phyloP scores from a whole-genome alignment of 345 rosid genomes.

The Syzygium aqueum region DNA sequence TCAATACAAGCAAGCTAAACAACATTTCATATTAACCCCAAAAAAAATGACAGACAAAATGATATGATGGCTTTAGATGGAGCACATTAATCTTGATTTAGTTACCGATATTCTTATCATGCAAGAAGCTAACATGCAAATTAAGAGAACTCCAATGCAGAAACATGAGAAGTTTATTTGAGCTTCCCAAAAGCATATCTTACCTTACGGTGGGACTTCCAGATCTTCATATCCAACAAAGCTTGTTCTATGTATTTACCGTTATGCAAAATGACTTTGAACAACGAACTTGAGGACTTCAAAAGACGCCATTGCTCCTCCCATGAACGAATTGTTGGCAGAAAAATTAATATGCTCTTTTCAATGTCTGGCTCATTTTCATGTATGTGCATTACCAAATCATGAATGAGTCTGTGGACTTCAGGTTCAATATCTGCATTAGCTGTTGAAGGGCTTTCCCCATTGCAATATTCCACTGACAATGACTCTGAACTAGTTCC shows the following conservation, averaged over 20 bases:
- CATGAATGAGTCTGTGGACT: conserved; percentile 65
- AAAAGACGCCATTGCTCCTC: conserved; percentile 72
- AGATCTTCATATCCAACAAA: conserved; percentile 67
- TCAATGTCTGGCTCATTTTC: conserved; percentile 69
- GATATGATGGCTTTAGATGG: neutral
- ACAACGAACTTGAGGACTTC: conserved; percentile 39
- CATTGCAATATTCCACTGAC: conserved; percentile 42
- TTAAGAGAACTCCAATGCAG: neutral
- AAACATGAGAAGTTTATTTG: neutral
- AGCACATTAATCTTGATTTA: neutral
- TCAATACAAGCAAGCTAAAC: neutral
- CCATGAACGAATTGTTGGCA: conserved; percentile 75
- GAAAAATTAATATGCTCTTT: conserved; percentile 87
- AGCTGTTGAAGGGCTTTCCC: conserved; percentile 48
- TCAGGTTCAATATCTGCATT: conserved; percentile 58
- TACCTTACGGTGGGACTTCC: conserved; percentile 85
- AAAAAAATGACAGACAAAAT: neutral
- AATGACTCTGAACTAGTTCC: conserved; percentile 39
- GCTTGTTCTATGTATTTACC: conserved; percentile 78
- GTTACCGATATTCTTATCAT: neutral
- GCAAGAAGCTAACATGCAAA: neutral
- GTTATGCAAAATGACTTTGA: conserved; percentile 71
- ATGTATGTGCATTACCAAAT: conserved; percentile 65
- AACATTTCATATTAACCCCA: neutral
- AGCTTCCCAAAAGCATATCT: neutral